A percentile compares a stretch with the other conserved stretches of the same genome.
These are phyloP conservation scores for Auricularia cornea DNA, from an alignment of 768 basidiomycete genomes.

Conservation along the genomic window DNA sequence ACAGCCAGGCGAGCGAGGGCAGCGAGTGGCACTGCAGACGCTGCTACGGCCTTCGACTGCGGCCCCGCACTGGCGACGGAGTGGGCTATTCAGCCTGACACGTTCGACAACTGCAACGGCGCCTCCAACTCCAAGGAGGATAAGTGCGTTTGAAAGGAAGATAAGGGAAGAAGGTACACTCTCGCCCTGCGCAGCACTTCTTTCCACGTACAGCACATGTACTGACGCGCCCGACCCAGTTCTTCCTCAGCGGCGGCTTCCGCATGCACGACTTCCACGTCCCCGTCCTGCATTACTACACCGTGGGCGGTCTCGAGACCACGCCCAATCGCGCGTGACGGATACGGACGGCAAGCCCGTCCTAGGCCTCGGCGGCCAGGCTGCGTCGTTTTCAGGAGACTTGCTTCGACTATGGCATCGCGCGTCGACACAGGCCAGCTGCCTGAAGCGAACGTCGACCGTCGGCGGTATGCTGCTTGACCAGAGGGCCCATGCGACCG, in stretches of 20 bases:
- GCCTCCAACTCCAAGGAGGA: slow-evolving; percentile 77
- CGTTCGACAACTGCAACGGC: slow-evolving; percentile 84
- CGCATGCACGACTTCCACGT: slow-evolving; percentile 87
- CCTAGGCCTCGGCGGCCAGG: slow-evolving; percentile 86
- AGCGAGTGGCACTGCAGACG: slow-evolving; percentile 99
- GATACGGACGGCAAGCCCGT: slow-evolving; percentile 67
- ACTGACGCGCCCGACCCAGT: slow-evolving; percentile 21
- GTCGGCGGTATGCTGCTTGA: too few species aligned
- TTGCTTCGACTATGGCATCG: too few species aligned
- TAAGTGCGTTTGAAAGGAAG: slow-evolving; percentile 98
- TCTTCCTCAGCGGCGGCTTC: slow-evolving; percentile 82
- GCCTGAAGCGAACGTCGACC: too few species aligned
- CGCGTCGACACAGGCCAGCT: too few species aligned
- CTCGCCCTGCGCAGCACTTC: neutral
- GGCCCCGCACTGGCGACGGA: slow-evolving; percentile 91
- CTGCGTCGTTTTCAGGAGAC: too few species aligned
- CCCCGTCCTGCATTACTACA: slow-evolving; percentile 95
- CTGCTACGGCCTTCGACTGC: slow-evolving; percentile 82
- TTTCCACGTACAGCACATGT: too few species aligned
- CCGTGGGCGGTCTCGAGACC: slow-evolving; percentile 98
- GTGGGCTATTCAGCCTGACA: slow-evolving; percentile 78
- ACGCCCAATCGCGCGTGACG: slow-evolving; percentile 75
- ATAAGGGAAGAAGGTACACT: slow-evolving; percentile 34
- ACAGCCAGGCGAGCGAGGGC: slow-evolving; percentile 81
- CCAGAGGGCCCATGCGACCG: too few species aligned